Conservation (phyloP, 2,329 filamentous ascomycete genomes). For the Sordariomycetes sp. region DNA sequence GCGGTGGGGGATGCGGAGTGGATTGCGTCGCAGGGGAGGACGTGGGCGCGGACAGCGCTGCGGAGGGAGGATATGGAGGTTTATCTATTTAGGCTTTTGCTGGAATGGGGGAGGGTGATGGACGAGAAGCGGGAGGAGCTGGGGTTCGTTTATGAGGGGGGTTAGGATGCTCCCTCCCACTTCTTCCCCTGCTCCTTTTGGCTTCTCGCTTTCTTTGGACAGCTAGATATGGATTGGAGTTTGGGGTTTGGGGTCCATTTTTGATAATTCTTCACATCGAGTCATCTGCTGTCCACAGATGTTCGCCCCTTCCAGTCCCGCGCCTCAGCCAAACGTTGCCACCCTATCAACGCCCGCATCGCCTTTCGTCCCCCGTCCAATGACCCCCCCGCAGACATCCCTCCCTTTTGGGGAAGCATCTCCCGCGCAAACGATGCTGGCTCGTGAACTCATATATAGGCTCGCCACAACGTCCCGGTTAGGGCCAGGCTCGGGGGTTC, state of each 20-base stretch:
- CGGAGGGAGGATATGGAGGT: slow-evolving; percentile 66
- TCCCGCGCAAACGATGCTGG: no score
- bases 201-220: not conserved
- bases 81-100: slow-evolving; percentile 63
- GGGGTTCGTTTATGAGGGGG: slow-evolving; percentile 17
- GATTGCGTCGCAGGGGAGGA: slow-evolving; percentile 52
- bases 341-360: no score
- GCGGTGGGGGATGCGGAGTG: slow-evolving; percentile 39
- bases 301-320: no score
- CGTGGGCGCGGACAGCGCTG: slow-evolving; percentile 51
- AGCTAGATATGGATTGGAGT: not conserved
- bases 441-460: no score
- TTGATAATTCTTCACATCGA: no score
- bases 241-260: not conserved
- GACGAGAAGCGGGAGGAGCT: slow-evolving; percentile 43
- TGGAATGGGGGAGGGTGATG: slow-evolving; percentile 64
- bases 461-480: no score
- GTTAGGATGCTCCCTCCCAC: not conserved
- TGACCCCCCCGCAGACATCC: no score
- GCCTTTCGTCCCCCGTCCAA: no score
- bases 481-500: no score
- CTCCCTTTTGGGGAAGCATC: no score
- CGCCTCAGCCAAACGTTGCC: no score
- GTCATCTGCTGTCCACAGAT: no score
- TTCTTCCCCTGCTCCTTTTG: not conserved